These are phyloP conservation scores for Cordyceps javanica DNA, from an alignment of 2,329 filamentous ascomycete species.

Conservation along the genomic window DNA sequence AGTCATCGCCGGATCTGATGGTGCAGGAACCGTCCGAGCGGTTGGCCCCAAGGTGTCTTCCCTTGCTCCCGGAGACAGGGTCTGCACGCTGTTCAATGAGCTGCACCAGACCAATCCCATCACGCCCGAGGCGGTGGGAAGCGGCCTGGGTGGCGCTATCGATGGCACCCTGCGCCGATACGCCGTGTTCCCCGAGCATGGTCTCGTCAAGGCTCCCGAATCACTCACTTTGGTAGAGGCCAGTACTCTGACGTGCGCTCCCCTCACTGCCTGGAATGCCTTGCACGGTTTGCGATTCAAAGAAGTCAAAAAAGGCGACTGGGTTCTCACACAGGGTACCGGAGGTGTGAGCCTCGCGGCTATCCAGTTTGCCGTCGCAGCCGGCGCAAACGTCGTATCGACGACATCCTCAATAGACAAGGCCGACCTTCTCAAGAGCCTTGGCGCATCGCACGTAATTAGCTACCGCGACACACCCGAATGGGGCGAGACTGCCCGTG, in stretches of 20 bases:
- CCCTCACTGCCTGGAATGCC: slow-evolving; percentile 60
- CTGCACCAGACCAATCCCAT: slow-evolving; percentile 40
- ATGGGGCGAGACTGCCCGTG: slow-evolving; percentile 40
- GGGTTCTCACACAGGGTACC: slow-evolving; percentile 63
- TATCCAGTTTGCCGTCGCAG: slow-evolving; percentile 48
- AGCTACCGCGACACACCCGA: slow-evolving; percentile 40
- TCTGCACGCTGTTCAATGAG: slow-evolving; percentile 57
- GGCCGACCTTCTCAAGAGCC: slow-evolving; percentile 34
- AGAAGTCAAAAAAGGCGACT: slow-evolving; percentile 45
- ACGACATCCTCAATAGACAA: slow-evolving; percentile 41
- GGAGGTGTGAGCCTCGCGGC: slow-evolving; percentile 63
- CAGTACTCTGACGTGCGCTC: slow-evolving; percentile 54
- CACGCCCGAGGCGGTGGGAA: slow-evolving; percentile 22
- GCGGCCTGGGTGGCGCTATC: slow-evolving; percentile 59
- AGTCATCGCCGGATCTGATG: slow-evolving; percentile 47
- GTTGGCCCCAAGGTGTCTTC: slow-evolving; percentile 43
- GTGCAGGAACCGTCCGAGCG: slow-evolving; percentile 46
- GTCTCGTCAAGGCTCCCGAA: slow-evolving; percentile 58
- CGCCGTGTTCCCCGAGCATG: slow-evolving; percentile 60
- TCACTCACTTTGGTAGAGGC: slow-evolving; percentile 48
- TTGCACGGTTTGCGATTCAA: slow-evolving; percentile 49
- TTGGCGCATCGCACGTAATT: slow-evolving; percentile 44
- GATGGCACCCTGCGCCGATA: slow-evolving; percentile 65
- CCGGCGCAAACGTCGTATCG: slow-evolving; percentile 41
- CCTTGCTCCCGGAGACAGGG: slow-evolving; percentile 47